These are phyloP conservation scores for Colletotrichum musae DNA, from an alignment of 2,329 filamentous ascomycete genomes.

Conservation along the genomic window DNA sequence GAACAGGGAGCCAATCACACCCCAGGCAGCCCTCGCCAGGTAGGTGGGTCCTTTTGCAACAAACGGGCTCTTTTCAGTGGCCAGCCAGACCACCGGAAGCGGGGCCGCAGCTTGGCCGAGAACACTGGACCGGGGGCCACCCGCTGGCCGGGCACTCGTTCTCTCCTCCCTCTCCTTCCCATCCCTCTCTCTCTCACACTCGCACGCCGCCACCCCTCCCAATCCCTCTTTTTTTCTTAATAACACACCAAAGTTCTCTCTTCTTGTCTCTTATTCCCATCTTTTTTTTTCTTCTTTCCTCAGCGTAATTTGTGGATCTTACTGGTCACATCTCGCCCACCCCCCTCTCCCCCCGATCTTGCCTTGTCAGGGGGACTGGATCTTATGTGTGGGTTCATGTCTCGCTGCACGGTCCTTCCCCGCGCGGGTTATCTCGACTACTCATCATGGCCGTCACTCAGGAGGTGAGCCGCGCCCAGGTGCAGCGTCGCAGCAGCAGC, in stretches of 20 bases:
- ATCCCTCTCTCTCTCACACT: not conserved
- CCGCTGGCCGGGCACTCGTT: slow-evolving; percentile 22
- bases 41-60: not conserved
- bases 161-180: not conserved
- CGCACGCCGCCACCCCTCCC: not conserved
- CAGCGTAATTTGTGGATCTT: slow-evolving; percentile 8
- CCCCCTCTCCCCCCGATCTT: slow-evolving; percentile 9
- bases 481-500: not conserved
- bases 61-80: not conserved
- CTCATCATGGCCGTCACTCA: slow-evolving; percentile 5
- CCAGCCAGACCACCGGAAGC: not conserved
- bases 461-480: not conserved
- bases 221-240: slow-evolving; percentile 11
- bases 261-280: not conserved
- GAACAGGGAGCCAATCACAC: not conserved
- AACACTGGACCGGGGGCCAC: slow-evolving; percentile 5
- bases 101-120: slow-evolving; percentile 23
- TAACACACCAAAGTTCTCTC: not conserved
- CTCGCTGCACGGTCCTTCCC: slow-evolving; percentile 21
- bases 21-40: not conserved
- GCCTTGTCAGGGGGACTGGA: slow-evolving; percentile 1
- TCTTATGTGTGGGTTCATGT: slow-evolving; percentile 21
- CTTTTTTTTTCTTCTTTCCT: slow-evolving; percentile 3
- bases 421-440: slow-evolving; percentile 15
- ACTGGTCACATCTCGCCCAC: slow-evolving; percentile 13